These are phyloP conservation scores for Rosa hybrid DNA, from an alignment of 331 rosid species.

Conservation along the genomic window DNA sequence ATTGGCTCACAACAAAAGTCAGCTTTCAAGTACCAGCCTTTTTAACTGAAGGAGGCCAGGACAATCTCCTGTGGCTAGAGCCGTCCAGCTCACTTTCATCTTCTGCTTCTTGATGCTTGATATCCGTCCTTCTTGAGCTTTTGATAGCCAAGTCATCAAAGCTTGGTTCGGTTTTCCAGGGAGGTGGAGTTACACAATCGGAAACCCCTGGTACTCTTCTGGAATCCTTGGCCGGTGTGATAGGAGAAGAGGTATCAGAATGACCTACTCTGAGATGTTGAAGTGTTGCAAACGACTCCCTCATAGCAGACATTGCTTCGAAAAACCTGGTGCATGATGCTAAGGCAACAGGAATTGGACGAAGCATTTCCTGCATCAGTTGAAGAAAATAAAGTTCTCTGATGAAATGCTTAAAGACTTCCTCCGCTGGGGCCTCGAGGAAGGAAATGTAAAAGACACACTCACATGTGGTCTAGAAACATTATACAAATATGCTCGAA, in stretches of 20 bases:
- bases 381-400: conserved; percentile 1
- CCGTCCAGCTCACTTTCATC: conserved; percentile 42
- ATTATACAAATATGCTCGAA: background rate
- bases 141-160: conserved; percentile 57
- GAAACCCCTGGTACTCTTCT: conserved; percentile 39
- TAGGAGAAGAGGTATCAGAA: conserved; percentile 32
- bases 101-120: conserved; percentile 38
- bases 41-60: conserved; percentile 56
- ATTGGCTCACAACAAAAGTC: background rate
- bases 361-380: conserved; percentile 79
- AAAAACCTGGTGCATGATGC: conserved; percentile 93
- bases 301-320: conserved; percentile 96
- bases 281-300: conserved; percentile 90
- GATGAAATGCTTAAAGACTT: background rate
- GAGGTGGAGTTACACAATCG: conserved; percentile 50
- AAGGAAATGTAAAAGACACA: background rate
- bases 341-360: conserved; percentile 79
- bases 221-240: conserved; percentile 62
- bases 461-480: background rate
- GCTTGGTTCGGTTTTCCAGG: conserved; percentile 65
- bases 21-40: conserved; percentile 39
- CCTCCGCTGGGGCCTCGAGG: background rate
- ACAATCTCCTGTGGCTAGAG: conserved; percentile 44
- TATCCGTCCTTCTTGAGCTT: conserved; percentile 51
- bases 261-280: conserved; percentile 75